Evolutionary conservation across 1,284 basidiomycete species (phyloP).

Genomic region (Ceratobasidium sp.): DNA sequence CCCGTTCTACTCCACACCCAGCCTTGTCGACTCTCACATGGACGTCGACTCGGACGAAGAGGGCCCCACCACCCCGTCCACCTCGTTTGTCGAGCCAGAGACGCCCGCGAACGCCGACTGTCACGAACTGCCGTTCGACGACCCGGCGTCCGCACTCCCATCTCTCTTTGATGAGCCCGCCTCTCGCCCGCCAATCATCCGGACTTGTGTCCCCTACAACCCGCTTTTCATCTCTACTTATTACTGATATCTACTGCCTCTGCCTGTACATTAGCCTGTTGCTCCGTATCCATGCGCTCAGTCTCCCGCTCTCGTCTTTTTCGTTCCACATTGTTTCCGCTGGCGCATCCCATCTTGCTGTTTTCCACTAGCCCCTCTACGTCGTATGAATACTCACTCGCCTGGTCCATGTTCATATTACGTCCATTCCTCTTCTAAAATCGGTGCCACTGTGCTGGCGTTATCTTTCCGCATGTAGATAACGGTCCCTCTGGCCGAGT

Average conservation of each 20-base stretch:
- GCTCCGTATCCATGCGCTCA: constrained; percentile 7
- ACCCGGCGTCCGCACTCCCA: constrained; percentile 15
- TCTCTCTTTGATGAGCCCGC: constrained; percentile 34
- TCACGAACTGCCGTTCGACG: constrained; percentile 21
- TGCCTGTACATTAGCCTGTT: constrained; percentile 24
- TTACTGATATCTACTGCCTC: constrained; percentile 40
- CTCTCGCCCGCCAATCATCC: constrained; percentile 33
- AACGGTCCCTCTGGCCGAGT: too few species aligned
- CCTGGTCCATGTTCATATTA: constrained; percentile 19
- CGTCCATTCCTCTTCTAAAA: constrained; percentile 8
- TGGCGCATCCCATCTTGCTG: constrained; percentile 25
- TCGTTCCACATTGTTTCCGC: constrained; percentile 37
- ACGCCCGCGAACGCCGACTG: constrained; percentile 1
- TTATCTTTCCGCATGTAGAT: constrained; percentile 37
- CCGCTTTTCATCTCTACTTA: constrained; percentile 40
- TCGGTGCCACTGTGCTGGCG: constrained; percentile 23
- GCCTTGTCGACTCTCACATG: constrained; percentile 13
- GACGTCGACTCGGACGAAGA: constrained; percentile 35
- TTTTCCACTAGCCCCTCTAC: constrained; percentile 3
- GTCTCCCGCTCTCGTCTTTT: constrained; percentile 1
- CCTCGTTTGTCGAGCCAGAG: constrained; percentile 32
- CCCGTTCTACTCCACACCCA: constrained; percentile 34
- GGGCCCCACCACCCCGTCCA: constrained; percentile 28
- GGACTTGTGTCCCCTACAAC: constrained; percentile 32
- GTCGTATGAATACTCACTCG: constrained; percentile 8